These are phyloP conservation scores for Durotheca rogersii DNA, from an alignment of 495 filamentous ascomycete genomes.

Conservation along the genomic window DNA sequence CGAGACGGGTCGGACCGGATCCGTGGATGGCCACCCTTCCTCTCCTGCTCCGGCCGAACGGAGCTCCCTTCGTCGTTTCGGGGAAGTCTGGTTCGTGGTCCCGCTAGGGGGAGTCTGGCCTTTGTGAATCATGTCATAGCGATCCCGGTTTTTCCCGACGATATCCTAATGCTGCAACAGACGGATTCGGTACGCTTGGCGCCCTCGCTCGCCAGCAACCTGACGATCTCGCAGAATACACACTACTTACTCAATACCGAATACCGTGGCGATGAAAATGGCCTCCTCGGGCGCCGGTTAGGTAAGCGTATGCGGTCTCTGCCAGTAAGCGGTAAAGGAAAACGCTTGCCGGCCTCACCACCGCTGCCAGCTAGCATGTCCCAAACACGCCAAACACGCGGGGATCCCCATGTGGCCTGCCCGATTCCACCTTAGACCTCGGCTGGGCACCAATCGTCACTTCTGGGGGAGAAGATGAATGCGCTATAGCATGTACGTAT, in stretches of 20 bases:
- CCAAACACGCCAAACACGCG: too few species aligned
- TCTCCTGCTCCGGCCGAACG: constrained; percentile 21
- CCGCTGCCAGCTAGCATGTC: not conserved
- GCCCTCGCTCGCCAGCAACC: constrained; percentile 10
- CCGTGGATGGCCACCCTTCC: constrained; percentile 1
- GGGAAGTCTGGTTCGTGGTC: constrained; percentile 25
- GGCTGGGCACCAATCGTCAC: constrained; percentile 14
- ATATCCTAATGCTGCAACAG: constrained; percentile 15
- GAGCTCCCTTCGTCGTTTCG: constrained; percentile 17
- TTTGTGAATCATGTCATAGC: constrained; percentile 18
- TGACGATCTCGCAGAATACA: constrained; percentile 17
- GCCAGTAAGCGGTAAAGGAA: not conserved
- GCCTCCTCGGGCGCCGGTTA: constrained; percentile 2
- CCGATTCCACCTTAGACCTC: constrained; percentile 11
- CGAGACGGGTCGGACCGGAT: constrained; percentile 28
- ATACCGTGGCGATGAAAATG: too few species aligned
- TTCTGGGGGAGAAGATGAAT: too few species aligned
- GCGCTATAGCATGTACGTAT: too few species aligned
- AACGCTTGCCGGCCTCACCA: constrained; percentile 8
- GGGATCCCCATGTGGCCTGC: constrained; percentile 8
- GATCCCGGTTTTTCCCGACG: constrained; percentile 22
- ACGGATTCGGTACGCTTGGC: too few species aligned
- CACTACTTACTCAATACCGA: too few species aligned
- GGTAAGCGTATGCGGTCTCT: not conserved
- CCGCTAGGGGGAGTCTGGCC: constrained; percentile 9